Percentiles rank a stretch among this genome's conserved stretches.
Evolutionary conservation across 2,329 filamentous ascomycete species (phyloP).

Genomic region (Trichoderma brevicompactum): DNA sequence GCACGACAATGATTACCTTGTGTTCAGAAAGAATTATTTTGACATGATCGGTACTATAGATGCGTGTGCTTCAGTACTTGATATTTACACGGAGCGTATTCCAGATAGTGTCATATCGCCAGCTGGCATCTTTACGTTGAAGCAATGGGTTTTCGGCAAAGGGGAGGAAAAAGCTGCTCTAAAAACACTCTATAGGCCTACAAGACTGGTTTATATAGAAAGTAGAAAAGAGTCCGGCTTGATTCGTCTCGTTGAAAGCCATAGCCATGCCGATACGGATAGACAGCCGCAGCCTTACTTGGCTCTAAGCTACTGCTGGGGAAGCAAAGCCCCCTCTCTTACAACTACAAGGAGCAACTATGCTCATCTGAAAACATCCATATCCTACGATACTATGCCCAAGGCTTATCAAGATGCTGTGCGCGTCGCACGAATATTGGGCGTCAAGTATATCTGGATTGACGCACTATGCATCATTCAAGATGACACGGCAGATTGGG

Average conservation of each 20-base stretch:
- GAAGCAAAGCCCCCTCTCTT: background rate
- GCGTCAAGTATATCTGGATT: slow-evolving; percentile 22
- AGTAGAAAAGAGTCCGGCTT: background rate
- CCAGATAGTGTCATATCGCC: slow-evolving; percentile 11
- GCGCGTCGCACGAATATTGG: slow-evolving; percentile 1
- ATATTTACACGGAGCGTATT: background rate
- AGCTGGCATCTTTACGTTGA: slow-evolving; percentile 11
- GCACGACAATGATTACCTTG: background rate
- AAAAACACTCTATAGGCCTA: slow-evolving; percentile 1
- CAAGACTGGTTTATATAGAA: background rate
- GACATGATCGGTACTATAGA: background rate
- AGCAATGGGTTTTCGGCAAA: slow-evolving; percentile 7
- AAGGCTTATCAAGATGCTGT: background rate
- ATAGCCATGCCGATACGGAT: background rate
- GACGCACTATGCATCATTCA: slow-evolving; percentile 21
- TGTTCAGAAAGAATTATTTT: background rate
- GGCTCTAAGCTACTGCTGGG: slow-evolving; percentile 21
- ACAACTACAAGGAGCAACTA: slow-evolving; percentile 9
- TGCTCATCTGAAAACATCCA: background rate
- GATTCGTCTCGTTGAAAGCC: slow-evolving; percentile 2
- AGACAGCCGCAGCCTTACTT: background rate
- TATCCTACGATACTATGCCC: background rate
- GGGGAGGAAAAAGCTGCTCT: background rate
- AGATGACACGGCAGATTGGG: slow-evolving; percentile 7
- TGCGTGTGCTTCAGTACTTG: background rate